phyloP scores from a whole-genome alignment of 768 basidiomycete species.

The Terana coerulea region DNA sequence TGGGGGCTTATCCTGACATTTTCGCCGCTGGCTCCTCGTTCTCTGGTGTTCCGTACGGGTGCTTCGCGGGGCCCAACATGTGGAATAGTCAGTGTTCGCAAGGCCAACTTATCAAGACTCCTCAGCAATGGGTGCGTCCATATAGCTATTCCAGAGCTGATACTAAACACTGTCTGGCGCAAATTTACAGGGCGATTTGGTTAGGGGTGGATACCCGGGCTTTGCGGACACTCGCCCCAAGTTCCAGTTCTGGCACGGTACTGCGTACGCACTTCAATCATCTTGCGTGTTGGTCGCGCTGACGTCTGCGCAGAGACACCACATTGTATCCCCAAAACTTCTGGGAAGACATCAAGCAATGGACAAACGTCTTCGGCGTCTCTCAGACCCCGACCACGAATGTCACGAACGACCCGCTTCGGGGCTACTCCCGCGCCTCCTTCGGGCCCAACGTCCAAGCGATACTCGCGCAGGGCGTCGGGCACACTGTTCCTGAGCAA shows the following conservation, averaged over 20 bases:
- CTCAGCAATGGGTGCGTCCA: conserved; percentile 37
- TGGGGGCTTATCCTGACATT: conserved; percentile 52
- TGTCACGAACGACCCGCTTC: conserved; percentile 36
- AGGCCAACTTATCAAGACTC: conserved; percentile 41
- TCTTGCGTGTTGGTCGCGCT: not conserved
- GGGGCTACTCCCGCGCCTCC: conserved; percentile 46
- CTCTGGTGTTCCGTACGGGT: conserved; percentile 49
- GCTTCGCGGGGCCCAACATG: conserved; percentile 46
- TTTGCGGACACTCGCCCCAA: not conserved
- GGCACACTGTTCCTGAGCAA: conserved; percentile 54
- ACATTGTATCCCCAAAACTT: conserved; percentile 50
- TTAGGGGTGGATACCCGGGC: conserved; percentile 1
- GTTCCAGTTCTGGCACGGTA: conserved; percentile 6
- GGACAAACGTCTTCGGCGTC: conserved; percentile 52
- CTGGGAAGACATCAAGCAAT: conserved; percentile 49
- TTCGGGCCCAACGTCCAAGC: conserved; percentile 50
- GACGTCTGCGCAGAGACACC: conserved; percentile 32
- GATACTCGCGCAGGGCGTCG: conserved; percentile 42
- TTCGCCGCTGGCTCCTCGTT: conserved; percentile 45
- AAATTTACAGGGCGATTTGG: not conserved
- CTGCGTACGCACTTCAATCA: not conserved
- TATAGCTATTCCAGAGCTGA: not conserved
- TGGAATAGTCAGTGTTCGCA: conserved; percentile 48
- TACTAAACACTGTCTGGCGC: no score
- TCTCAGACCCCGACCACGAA: conserved; percentile 35